Percentiles rank a stretch among this genome's conserved stretches.
phyloP scores from a whole-genome alignment of 73 alveolate species.

The Stentor coeruleus region DNA sequence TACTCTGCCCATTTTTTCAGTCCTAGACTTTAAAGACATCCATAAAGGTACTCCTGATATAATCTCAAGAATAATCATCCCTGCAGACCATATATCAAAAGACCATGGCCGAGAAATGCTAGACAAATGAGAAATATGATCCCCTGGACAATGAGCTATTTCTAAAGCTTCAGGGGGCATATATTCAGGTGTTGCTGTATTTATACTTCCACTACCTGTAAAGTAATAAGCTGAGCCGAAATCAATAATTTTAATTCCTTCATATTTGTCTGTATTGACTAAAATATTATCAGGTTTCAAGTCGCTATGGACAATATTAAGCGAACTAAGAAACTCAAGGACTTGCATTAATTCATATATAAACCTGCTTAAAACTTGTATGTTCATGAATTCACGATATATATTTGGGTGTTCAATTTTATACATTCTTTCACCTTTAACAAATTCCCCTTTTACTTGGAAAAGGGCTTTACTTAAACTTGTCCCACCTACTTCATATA shows the following conservation, averaged over 20 bases:
- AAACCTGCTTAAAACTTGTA: slow-evolving; percentile 29
- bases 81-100: slow-evolving; percentile 66
- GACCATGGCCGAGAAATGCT: slow-evolving; percentile 52
- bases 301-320: slow-evolving; percentile 66
- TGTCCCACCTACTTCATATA: slow-evolving; percentile 57
- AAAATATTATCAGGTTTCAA: slow-evolving; percentile 73
- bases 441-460: slow-evolving; percentile 70
- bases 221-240: slow-evolving; percentile 62
- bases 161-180: slow-evolving; percentile 45
- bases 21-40: slow-evolving; percentile 59
- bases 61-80: slow-evolving; percentile 60
- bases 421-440: slow-evolving; percentile 68
- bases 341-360: slow-evolving; percentile 40
- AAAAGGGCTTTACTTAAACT: slow-evolving; percentile 50
- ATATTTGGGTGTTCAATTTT: slow-evolving; percentile 39
- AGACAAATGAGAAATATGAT: not conserved
- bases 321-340: slow-evolving; percentile 35
- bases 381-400: slow-evolving; percentile 32
- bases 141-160: slow-evolving; percentile 25
- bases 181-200: slow-evolving; percentile 70
- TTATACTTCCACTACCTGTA: slow-evolving; percentile 29
- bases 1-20: slow-evolving; percentile 13
- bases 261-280: slow-evolving; percentile 29
- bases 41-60: slow-evolving; percentile 68
- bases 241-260: slow-evolving; percentile 56